A percentile compares a stretch with the other conserved stretches of the same genome.
Evolutionary conservation across 306 rosid species (phyloP).

Genomic region (Trifolium subterraneum): DNA sequence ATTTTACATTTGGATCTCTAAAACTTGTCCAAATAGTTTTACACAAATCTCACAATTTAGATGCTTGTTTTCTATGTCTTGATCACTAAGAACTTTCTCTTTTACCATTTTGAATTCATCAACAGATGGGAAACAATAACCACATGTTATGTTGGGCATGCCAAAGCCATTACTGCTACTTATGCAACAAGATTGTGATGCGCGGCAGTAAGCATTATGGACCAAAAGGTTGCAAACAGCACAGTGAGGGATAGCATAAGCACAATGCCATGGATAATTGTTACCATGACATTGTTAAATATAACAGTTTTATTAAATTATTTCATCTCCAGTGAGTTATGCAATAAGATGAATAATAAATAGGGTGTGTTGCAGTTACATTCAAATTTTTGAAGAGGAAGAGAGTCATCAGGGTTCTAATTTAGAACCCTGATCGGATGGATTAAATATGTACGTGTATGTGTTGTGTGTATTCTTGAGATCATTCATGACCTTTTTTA

Average conservation of each 20-base stretch:
- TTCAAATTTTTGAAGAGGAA: constrained; percentile 11
- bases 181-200: constrained; percentile 69
- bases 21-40: not conserved
- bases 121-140: constrained; percentile 84
- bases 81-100: constrained; percentile 29
- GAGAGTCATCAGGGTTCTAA: not conserved
- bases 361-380: not conserved
- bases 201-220: constrained; percentile 82
- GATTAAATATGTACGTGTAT: not conserved
- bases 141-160: constrained; percentile 91
- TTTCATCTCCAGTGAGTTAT: constrained; percentile 25
- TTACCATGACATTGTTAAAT: not conserved
- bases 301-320: constrained; percentile 7
- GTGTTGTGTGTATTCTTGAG: not conserved
- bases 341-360: constrained; percentile 3
- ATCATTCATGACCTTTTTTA: not conserved
- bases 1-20: not conserved
- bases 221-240: constrained; percentile 87
- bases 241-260: constrained; percentile 57
- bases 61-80: constrained; percentile 26
- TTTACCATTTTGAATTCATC: constrained; percentile 36
- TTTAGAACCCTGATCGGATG: not conserved
- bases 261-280: not conserved
- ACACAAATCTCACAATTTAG: no score
- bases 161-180: constrained; percentile 80